These are phyloP conservation scores for Pseudogymnoascus sp. DNA, from an alignment of 2,329 filamentous ascomycete genomes.

Conservation along the genomic window DNA sequence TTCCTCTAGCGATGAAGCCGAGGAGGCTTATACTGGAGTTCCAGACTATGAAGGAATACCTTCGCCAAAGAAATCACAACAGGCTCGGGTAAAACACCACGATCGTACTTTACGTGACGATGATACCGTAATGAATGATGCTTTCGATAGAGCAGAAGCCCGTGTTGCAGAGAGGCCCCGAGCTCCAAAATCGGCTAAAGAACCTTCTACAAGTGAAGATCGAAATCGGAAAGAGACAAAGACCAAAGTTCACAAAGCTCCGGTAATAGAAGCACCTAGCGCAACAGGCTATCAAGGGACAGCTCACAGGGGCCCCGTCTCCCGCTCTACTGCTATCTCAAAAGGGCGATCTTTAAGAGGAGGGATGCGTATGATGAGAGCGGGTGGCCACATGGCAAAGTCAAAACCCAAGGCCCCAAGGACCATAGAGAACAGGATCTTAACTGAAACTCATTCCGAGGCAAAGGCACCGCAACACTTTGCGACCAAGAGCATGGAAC, in stretches of 20 bases:
- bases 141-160: background rate
- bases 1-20: slow-evolving; percentile 24
- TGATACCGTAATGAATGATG: background rate
- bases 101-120: background rate
- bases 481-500: background rate
- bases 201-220: background rate
- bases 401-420: background rate
- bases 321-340: background rate
- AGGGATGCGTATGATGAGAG: background rate
- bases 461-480: background rate
- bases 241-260: background rate
- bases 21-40: slow-evolving; percentile 10
- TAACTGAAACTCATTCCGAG: background rate
- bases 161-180: background rate
- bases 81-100: background rate
- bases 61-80: slow-evolving; percentile 11
- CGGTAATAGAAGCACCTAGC: slow-evolving; percentile 10
- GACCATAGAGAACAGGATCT: background rate
- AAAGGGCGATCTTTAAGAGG: background rate
- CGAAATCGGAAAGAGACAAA: background rate
- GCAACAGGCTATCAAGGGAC: slow-evolving; percentile 24
- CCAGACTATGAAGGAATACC: slow-evolving; percentile 11
- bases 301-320: slow-evolving; percentile 12
- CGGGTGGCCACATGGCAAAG: background rate
- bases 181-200: background rate